These are phyloP conservation scores for Nectriaceae sp. DNA, from an alignment of 2,329 filamentous ascomycete species.

Conservation along the genomic window DNA sequence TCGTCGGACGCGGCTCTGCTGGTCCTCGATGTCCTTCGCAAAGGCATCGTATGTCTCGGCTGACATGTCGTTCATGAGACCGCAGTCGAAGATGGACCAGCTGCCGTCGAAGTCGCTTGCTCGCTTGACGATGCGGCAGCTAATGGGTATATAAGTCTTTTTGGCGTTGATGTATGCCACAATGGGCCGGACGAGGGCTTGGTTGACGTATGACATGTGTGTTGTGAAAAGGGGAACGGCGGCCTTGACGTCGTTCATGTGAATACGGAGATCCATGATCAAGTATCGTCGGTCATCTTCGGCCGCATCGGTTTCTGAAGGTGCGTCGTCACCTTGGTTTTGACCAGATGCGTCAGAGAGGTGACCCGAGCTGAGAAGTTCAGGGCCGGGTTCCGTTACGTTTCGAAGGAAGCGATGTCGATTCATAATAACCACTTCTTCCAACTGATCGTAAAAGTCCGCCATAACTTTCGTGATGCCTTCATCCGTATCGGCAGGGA, in stretches of 20 bases:
- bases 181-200: slow-evolving; percentile 91
- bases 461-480: slow-evolving; percentile 91
- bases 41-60: slow-evolving; percentile 96
- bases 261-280: slow-evolving; percentile 91
- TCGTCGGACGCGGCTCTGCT: slow-evolving; percentile 79
- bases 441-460: slow-evolving; percentile 96
- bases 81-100: slow-evolving; percentile 93
- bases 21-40: slow-evolving; percentile 85
- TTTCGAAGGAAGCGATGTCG: slow-evolving; percentile 63
- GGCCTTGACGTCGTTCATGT: slow-evolving; percentile 92
- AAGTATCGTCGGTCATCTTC: slow-evolving; percentile 75
- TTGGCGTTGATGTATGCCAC: slow-evolving; percentile 98
- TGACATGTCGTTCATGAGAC: slow-evolving; percentile 89
- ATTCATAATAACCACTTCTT: slow-evolving; percentile 85
- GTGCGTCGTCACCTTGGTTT: slow-evolving; percentile 9
- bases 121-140: slow-evolving; percentile 90
- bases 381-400: slow-evolving; percentile 32
- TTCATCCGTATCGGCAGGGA: slow-evolving; percentile 84
- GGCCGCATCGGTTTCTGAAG: slow-evolving; percentile 8
- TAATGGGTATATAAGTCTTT: slow-evolving; percentile 92
- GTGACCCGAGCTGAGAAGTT: slow-evolving; percentile 34
- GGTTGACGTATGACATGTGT: slow-evolving; percentile 93
- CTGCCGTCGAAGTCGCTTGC: slow-evolving; percentile 89
- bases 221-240: slow-evolving; percentile 90
- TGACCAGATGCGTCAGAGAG: slow-evolving; percentile 32